Percentiles rank a stretch among this genome's conserved stretches.
phyloP scores from a whole-genome alignment of 1,284 basidiomycete species.

The Microstroma glucosiphilum region DNA sequence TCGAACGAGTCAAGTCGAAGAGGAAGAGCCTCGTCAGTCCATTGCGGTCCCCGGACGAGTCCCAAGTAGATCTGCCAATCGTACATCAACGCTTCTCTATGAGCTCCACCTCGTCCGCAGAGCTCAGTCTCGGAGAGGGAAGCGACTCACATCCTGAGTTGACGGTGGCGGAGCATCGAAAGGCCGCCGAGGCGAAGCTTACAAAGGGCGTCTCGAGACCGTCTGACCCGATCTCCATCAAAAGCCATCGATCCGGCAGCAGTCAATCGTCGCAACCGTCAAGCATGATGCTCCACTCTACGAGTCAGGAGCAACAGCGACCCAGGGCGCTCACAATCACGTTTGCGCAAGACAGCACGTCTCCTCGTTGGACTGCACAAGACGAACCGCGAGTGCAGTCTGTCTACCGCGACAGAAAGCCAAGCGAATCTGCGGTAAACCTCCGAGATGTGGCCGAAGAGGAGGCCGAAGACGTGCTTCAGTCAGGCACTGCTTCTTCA shows the following conservation, averaged over 20 bases:
- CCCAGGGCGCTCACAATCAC: not conserved
- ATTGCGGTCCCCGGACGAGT: not conserved
- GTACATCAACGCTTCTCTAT: not conserved
- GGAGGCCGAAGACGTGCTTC: constrained; percentile 22
- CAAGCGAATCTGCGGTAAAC: constrained; percentile 40
- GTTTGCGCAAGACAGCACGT: not conserved
- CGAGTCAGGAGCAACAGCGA: not conserved
- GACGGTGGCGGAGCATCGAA: not conserved
- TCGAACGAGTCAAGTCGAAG: not conserved
- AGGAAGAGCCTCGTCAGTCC: not conserved
- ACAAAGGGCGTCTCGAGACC: too few species aligned
- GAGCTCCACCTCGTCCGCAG: constrained; percentile 14
- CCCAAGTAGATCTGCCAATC: not conserved
- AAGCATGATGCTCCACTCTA: too few species aligned
- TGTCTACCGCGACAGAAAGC: constrained; percentile 34
- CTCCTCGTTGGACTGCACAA: constrained; percentile 6
- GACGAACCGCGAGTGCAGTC: constrained; percentile 26
- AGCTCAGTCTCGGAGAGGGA: too few species aligned
- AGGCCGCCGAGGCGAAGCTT: constrained; percentile 6
- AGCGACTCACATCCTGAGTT: not conserved
- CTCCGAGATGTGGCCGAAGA: constrained; percentile 38
- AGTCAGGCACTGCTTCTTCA: not conserved
- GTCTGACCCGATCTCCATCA: too few species aligned
- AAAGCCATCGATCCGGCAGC: too few species aligned
- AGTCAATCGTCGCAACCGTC: too few species aligned